Conservation (phyloP, 2,329 filamentous ascomycete genomes). For the Paracoccidioides lutzii region DNA sequence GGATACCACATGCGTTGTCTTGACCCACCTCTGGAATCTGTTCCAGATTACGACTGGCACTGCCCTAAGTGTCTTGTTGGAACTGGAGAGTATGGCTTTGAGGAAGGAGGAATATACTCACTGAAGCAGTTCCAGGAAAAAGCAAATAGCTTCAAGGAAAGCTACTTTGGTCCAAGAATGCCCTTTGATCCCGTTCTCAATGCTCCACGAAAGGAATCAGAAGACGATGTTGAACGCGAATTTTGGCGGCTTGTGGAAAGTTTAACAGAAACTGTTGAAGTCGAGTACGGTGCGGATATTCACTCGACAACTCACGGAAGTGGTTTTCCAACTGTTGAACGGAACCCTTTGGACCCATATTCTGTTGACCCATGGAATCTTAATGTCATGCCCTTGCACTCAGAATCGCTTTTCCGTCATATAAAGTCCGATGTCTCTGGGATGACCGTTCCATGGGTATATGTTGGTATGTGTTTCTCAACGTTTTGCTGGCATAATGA, state of each 20-base stretch:
- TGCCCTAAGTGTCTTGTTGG: constrained; percentile 90
- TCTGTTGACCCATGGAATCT: constrained; percentile 91
- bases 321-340: constrained; percentile 88
- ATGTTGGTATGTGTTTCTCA: constrained; percentile 98
- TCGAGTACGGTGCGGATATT: constrained; percentile 96
- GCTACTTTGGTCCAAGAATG: constrained; percentile 84
- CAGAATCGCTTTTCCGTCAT: constrained; percentile 85
- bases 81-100: constrained; percentile 92
- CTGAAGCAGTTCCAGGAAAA: constrained; percentile 93
- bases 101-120: constrained; percentile 92
- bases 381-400: constrained; percentile 78
- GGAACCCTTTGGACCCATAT: constrained; percentile 74
- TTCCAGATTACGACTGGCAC: constrained; percentile 85
- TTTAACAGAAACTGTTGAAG: constrained; percentile 88
- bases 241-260: constrained; percentile 95
- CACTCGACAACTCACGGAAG: constrained; percentile 97
- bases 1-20: constrained; percentile 80
- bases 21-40: constrained; percentile 66
- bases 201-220: constrained; percentile 66
- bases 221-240: constrained; percentile 90
- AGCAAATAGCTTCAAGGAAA: constrained; percentile 86
- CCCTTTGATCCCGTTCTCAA: constrained; percentile 75
- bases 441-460: constrained; percentile 98
- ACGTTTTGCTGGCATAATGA: constrained; percentile 99
- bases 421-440: constrained; percentile 98